Evolutionary conservation across 805 yeast genomes (phyloP).

Genomic region (Gaillardinia entomophila): DNA sequence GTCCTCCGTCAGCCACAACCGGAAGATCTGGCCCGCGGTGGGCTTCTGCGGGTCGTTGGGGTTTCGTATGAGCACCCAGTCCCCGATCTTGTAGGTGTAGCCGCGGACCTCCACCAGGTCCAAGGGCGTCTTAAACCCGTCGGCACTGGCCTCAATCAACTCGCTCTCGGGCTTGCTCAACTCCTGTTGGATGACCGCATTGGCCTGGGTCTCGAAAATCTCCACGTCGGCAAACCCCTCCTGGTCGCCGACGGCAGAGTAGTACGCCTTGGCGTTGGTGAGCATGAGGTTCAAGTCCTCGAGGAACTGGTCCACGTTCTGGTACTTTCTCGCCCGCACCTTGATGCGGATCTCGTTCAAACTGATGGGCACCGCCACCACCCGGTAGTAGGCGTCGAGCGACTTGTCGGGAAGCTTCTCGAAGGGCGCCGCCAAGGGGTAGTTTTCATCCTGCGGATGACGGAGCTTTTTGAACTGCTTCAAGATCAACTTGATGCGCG

Average conservation of each 20-base stretch:
- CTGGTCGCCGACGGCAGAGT: constrained; percentile 48
- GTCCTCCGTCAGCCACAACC: constrained; percentile 90
- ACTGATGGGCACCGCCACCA: constrained; percentile 55
- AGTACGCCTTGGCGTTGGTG: constrained; percentile 62
- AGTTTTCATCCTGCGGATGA: constrained; percentile 41
- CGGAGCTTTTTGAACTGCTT: constrained; percentile 73
- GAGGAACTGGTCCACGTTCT: constrained; percentile 68
- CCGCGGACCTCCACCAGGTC: constrained; percentile 71
- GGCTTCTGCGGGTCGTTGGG: constrained; percentile 88
- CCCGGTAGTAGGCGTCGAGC: constrained; percentile 49
- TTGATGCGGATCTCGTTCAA: constrained; percentile 72
- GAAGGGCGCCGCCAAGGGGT: constrained; percentile 56
- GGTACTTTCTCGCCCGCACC: constrained; percentile 80
- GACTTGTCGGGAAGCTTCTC: constrained; percentile 76
- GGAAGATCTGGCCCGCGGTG: constrained; percentile 87
- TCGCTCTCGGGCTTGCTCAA: constrained; percentile 78
- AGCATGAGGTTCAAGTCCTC: constrained; percentile 73
- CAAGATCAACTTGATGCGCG: constrained; percentile 81
- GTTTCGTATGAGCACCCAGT: constrained; percentile 86
- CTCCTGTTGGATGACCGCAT: constrained; percentile 57
- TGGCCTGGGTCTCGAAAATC: constrained; percentile 56
- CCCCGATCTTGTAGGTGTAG: constrained; percentile 77
- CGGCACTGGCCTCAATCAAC: constrained; percentile 40
- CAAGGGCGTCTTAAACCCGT: constrained; percentile 65
- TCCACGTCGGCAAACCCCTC: constrained; percentile 57